These are phyloP conservation scores for Sporopachydermia cereana DNA, from an alignment of 1,139 yeast genomes.

Conservation along the genomic window DNA sequence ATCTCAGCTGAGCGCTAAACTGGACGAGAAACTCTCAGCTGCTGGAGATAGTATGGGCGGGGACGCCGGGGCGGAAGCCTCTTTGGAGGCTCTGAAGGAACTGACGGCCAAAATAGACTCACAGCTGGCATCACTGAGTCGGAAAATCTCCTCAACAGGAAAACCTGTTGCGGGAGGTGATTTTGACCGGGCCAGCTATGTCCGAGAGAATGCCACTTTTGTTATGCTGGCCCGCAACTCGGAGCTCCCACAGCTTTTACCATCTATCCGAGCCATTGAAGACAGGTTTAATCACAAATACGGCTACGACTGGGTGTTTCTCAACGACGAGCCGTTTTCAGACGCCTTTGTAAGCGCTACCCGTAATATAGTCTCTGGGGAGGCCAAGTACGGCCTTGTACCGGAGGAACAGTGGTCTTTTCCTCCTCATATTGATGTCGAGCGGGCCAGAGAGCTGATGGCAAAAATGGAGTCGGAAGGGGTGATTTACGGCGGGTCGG, in stretches of 20 bases:
- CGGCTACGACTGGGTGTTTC: slow-evolving; percentile 70
- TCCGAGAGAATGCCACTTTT: slow-evolving; percentile 55
- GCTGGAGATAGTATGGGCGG: no score
- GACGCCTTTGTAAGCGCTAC: slow-evolving; percentile 35
- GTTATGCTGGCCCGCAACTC: slow-evolving; percentile 62
- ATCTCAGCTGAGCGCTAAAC: no score
- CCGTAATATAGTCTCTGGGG: slow-evolving; percentile 42
- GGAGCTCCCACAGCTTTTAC: slow-evolving; percentile 47
- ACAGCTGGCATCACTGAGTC: no score
- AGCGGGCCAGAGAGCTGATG: slow-evolving; percentile 42
- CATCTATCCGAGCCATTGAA: slow-evolving; percentile 54
- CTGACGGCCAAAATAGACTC: no score
- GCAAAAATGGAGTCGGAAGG: slow-evolving; percentile 27
- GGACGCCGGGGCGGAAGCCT: no score
- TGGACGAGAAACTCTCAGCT: no score
- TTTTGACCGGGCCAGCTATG: no score
- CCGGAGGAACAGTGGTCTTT: slow-evolving; percentile 63
- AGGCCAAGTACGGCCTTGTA: slow-evolving; percentile 48
- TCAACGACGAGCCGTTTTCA: slow-evolving; percentile 49
- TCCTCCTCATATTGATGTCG: slow-evolving; percentile 52
- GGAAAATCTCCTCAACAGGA: no score
- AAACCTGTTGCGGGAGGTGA: no score
- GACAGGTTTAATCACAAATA: slow-evolving; percentile 55
- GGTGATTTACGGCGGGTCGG: slow-evolving; percentile 50
- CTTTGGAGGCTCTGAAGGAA: no score